A percentile compares a stretch with the other conserved stretches of the same genome.
phyloP scores from a whole-genome alignment of 371 early-diverging fungal genomes.

The Amoeboaphelidium occidentale region DNA sequence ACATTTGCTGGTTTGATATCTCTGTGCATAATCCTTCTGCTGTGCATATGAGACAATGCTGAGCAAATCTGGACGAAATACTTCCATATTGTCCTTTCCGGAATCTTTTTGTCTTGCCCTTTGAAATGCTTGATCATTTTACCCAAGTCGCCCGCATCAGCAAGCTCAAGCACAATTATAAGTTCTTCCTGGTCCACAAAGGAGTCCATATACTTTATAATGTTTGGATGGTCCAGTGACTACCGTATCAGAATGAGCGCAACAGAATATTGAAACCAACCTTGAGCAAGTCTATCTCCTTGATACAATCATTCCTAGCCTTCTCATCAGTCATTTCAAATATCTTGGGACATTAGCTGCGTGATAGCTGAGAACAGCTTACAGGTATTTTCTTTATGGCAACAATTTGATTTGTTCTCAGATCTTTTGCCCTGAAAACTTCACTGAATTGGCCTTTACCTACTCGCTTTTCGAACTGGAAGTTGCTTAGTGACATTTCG shows the following conservation, averaged over 20 bases:
- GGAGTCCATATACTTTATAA: slow-evolving; percentile 2
- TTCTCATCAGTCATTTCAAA: slow-evolving; percentile 4
- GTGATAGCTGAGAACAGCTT: neutral
- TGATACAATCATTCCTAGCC: slow-evolving; percentile 6
- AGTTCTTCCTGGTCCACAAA: slow-evolving; percentile 3
- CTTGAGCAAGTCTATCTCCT: slow-evolving; percentile 6
- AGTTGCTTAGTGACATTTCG: slow-evolving; percentile 1
- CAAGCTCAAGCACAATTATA: slow-evolving; percentile 4
- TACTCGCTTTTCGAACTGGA: slow-evolving; percentile 1
- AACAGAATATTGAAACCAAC: neutral
- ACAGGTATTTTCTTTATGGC: slow-evolving; percentile 4
- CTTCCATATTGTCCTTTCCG: slow-evolving; percentile 6
- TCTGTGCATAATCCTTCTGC: slow-evolving; percentile 4
- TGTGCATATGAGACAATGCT: slow-evolving; percentile 4
- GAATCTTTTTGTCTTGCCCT: slow-evolving; percentile 1
- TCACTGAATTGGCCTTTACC: slow-evolving; percentile 5
- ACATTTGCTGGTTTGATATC: slow-evolving; percentile 8
- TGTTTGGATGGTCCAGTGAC: slow-evolving; percentile 6
- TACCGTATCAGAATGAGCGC: neutral
- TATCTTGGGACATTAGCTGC: neutral
- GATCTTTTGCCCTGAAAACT: slow-evolving; percentile 2
- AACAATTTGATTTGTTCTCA: neutral
- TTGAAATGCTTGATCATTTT: slow-evolving; percentile 6
- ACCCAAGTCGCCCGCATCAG: slow-evolving; percentile 6
- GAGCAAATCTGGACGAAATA: slow-evolving; percentile 2